Evolutionary conservation across 345 rosid genomes (phyloP).

Genomic region (Populus ilicifolia): DNA sequence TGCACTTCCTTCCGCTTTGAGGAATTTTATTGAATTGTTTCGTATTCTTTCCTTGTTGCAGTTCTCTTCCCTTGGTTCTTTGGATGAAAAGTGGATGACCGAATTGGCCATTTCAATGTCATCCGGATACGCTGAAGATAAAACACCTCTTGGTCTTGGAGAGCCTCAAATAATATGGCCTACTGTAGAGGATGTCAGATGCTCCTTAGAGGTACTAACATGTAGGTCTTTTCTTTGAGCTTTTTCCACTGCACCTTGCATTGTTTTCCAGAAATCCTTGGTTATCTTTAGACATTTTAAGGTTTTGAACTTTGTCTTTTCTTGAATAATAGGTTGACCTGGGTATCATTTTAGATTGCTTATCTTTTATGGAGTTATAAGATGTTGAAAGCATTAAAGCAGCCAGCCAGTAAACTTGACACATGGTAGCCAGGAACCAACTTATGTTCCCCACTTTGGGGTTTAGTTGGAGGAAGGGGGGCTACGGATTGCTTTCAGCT

Average conservation of each 20-base stretch:
- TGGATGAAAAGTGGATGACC: conserved; percentile 92
- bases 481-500: background rate
- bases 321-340: background rate
- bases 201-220: conserved; percentile 77
- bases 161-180: conserved; percentile 90
- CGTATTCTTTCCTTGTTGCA: conserved; percentile 26
- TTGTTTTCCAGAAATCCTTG: background rate
- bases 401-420: too few relatives aligned
- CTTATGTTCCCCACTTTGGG: too few relatives aligned
- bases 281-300: background rate
- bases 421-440: too few relatives aligned
- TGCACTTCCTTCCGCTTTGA: background rate
- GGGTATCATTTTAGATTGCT: background rate
- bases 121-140: conserved; percentile 70
- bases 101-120: conserved; percentile 84
- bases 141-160: conserved; percentile 70
- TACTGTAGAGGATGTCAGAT: conserved; percentile 81
- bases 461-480: too few relatives aligned
- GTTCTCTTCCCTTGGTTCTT: conserved; percentile 95
- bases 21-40: conserved; percentile 1
- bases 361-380: background rate
- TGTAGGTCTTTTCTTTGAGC: conserved; percentile 8
- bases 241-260: background rate
- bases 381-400: background rate
- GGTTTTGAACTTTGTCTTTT: background rate